Conservation (phyloP, 2,329 filamentous ascomycete genomes). For the Fusarium haematococcum region DNA sequence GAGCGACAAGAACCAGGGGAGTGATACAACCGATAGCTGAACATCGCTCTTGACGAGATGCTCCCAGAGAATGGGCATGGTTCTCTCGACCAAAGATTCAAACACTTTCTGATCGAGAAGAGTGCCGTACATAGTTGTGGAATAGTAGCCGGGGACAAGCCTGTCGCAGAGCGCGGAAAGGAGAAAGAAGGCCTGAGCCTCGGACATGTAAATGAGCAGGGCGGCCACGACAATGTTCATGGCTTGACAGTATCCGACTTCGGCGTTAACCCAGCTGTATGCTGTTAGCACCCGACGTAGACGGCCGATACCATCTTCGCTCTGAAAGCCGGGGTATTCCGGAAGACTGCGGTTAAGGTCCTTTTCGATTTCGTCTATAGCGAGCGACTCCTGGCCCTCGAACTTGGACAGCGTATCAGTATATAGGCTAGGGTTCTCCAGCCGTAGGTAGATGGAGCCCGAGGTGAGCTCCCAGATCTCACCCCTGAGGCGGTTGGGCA, state of each 20-base stretch:
- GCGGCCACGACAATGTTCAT: slow-evolving; percentile 99
- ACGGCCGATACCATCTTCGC: slow-evolving; percentile 91
- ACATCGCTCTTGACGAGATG: slow-evolving; percentile 97
- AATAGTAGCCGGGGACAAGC: slow-evolving; percentile 95
- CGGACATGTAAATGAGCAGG: slow-evolving; percentile 98
- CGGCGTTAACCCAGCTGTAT: slow-evolving; percentile 96
- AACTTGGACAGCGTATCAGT: slow-evolving; percentile 86
- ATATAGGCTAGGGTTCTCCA: slow-evolving; percentile 88
- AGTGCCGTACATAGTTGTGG: slow-evolving; percentile 98
- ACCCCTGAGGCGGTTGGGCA: slow-evolving; percentile 91
- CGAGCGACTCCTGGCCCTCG: slow-evolving; percentile 87
- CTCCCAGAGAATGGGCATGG: slow-evolving; percentile 98
- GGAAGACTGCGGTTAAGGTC: slow-evolving; percentile 96
- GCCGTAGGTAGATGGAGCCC: slow-evolving; percentile 87
- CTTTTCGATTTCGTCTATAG: slow-evolving; percentile 99
- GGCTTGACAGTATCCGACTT: slow-evolving; percentile 98
- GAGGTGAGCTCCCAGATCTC: slow-evolving; percentile 97
- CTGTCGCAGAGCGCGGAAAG: slow-evolving; percentile 93
- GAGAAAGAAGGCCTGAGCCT: slow-evolving; percentile 94
- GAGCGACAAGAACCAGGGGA: slow-evolving; percentile 97
- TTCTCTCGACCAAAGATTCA: slow-evolving; percentile 97
- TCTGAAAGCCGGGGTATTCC: slow-evolving; percentile 97
- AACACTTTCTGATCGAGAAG: slow-evolving; percentile 97
- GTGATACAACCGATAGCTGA: slow-evolving; percentile 94
- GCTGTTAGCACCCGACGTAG: slow-evolving; percentile 92